Evolutionary conservation across 352 stramenopile genomes (phyloP), one percentile per base, ranked within the genome.

Genomic region (Globisporangium viniferum): DNA sequence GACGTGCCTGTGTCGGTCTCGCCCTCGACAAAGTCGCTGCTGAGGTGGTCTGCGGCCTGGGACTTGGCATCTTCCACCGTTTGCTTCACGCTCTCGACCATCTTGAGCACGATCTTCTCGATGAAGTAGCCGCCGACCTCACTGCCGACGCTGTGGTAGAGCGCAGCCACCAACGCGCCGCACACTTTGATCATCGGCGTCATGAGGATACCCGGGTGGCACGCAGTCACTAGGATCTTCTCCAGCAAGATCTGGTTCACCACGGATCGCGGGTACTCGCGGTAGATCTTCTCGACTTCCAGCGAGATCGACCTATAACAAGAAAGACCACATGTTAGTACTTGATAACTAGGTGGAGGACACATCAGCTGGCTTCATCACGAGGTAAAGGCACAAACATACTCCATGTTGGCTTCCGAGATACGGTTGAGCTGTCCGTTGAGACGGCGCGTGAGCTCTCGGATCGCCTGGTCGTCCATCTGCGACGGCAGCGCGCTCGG

Each of bases 391-490:
- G 18, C 36, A 10, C 12, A 57, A 10, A 59, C 39, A 14, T 15
- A 63, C 78, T 98, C 90, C 78, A 97, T 94, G 67, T 97, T 97
- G 63, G 80, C 84, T 75, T 97, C 92, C 18, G 91, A 94, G 57
- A 98, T 91, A 49, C 91, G 89, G 71, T 97, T 98, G 6, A 97
- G 73, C 66, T 97, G 89, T 27, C 91, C 91, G 69, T 97, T 97
- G 36, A 98, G 74, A 39, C 82, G 77, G 4, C 89, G 84, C 31
- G 79, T 79, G 64, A 95, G 68, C 63, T 93, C 85, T 0, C 87
- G 81, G 54, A 93, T 65, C 14, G 75, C 75, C 64, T 92, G 80
- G 54, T 92, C 84, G 56, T 94, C 83, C 84, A 92, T 92, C 24
- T 82, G 76, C 35, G 77, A 88, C 39, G 79, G 73, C 36, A 74